Base-by-base conservation (phyloP, 1,284 basidiomycete genomes). In the Serendipita sp. region DNA sequence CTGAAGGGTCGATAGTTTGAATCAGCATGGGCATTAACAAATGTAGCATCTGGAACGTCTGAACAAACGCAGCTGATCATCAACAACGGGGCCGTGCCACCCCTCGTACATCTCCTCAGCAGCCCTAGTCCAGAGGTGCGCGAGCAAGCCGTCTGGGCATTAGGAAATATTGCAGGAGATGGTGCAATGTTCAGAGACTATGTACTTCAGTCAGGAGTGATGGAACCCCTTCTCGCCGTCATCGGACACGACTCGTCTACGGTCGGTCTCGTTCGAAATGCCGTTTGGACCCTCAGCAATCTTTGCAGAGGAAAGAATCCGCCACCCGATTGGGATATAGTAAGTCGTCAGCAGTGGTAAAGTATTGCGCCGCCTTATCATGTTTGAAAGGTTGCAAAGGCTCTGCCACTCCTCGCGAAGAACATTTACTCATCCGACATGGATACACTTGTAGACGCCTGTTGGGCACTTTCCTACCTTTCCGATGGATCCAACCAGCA, bases 391-490 rank as follows among this genome's bases (percentile, higher is more conserved):
- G 97, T 99, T 70, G 92, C 93, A 15, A 96, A 96, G 26, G 95
- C 96, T 50, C 79, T 99, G 60, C 91, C 91, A 47, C 91, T 98
- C 65, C 80, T 99, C 67, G 97, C 95, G 64, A 99, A 99, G 77
- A 79, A 99, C 70, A 97, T 99, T 74, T 99, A 98, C 77, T 98
- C 95, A 60, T 83, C 97, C 71, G 96, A 99, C 73, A 94, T 99
- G 72, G 96, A 99, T 76, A 96, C 98, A 66, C 79, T 99, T 70
- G 99, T 99, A 72, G 96, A 99, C 74, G 96, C 96, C 34, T 99
- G 95, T 80, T 99, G 96, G 96, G 96, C 96, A 50, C 95, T 99
- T 74, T 98, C 94, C 32, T 99, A 99, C 77, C 87, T 99, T 41
- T 99, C 96, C 1, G 96, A 99, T 73, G 96, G 96, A 49, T 93